Percentiles rank a stretch among this genome's conserved stretches.
phyloP scores from a whole-genome alignment of 2,329 filamentous ascomycete genomes.

The Sphaerulina populicola region DNA sequence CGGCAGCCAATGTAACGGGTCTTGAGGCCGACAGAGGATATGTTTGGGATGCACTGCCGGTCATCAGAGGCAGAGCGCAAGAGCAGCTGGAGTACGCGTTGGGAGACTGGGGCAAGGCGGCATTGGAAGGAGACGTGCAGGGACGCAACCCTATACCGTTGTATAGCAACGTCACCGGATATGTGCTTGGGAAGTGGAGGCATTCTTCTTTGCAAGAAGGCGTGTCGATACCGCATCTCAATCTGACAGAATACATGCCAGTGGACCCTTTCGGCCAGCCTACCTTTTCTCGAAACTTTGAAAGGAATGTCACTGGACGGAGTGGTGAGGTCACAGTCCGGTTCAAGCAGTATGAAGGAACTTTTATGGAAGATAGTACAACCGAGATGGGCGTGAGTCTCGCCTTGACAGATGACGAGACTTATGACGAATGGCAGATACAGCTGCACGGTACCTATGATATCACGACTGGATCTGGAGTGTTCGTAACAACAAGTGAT shows the following conservation, averaged over 20 bases:
- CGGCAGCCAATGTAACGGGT: conserved; percentile 55
- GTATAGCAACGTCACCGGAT: conserved; percentile 74
- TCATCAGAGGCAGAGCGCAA: conserved; percentile 57
- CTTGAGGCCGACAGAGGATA: conserved; percentile 65
- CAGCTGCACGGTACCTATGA: conserved; percentile 78
- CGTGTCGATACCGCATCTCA: conserved; percentile 40
- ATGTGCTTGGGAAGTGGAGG: conserved; percentile 67
- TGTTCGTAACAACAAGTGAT: conserved; percentile 83
- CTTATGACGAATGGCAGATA: conserved; percentile 70
- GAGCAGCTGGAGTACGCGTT: conserved; percentile 44
- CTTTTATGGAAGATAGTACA: conserved; percentile 43
- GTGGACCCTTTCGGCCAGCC: conserved; percentile 56
- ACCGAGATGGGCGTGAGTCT: conserved; percentile 63
- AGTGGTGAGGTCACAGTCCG: conserved; percentile 62
- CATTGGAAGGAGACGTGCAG: conserved; percentile 35
- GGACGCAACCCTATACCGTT: conserved; percentile 43
- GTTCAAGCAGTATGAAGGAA: conserved; percentile 48
- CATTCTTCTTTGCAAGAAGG: conserved; percentile 47
- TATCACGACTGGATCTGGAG: conserved; percentile 65
- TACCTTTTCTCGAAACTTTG: conserved; percentile 49
- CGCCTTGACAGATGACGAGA: conserved; percentile 62
- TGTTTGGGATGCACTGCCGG: conserved; percentile 64
- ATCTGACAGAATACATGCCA: conserved; percentile 51
- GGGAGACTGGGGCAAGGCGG: conserved; percentile 30
- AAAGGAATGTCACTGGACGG: conserved; percentile 69